These are phyloP conservation scores for Termitomyces sp. DNA, from an alignment of 768 basidiomycete species.

Conservation along the genomic window DNA sequence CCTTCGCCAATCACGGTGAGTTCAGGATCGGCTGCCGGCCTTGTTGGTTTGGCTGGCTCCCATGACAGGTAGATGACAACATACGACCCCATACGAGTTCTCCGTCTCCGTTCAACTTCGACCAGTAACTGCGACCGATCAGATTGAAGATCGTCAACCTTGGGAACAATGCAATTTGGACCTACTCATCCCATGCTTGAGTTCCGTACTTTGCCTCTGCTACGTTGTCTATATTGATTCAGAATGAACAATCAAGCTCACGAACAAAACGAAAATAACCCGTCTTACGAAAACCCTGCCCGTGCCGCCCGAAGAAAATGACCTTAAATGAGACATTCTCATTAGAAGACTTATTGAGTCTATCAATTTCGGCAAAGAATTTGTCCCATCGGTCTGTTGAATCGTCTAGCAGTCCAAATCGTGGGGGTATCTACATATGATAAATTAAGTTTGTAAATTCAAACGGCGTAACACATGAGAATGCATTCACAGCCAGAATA, in stretches of 20 bases:
- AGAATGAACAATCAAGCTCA: neutral
- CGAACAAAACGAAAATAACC: slow-evolving; percentile 3
- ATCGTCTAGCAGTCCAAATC: slow-evolving; percentile 59
- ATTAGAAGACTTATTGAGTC: slow-evolving; percentile 39
- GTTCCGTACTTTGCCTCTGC: slow-evolving; percentile 55
- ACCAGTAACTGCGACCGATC: slow-evolving; percentile 44
- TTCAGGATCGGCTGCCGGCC: slow-evolving; percentile 54
- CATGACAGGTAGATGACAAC: slow-evolving; percentile 20
- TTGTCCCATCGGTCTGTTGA: slow-evolving; percentile 44
- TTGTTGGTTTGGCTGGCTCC: neutral
- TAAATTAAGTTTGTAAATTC: neutral
- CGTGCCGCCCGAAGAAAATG: slow-evolving; percentile 64
- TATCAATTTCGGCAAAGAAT: slow-evolving; percentile 33
- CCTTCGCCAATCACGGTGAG: slow-evolving; percentile 53
- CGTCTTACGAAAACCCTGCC: slow-evolving; percentile 64
- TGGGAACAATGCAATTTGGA: neutral
- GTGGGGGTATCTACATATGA: slow-evolving; percentile 46
- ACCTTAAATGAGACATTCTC: slow-evolving; percentile 49
- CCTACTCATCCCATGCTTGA: slow-evolving; percentile 58
- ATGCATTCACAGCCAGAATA: slow-evolving; percentile 1
- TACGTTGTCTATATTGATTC: slow-evolving; percentile 55
- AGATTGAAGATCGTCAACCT: too few relatives aligned
- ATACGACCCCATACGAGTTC: slow-evolving; percentile 72
- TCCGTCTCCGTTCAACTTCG: slow-evolving; percentile 58
- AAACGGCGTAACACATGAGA: too few relatives aligned